Conservation (phyloP, 164 flowering plant species). For the Kingdonia uniflora region DNA sequence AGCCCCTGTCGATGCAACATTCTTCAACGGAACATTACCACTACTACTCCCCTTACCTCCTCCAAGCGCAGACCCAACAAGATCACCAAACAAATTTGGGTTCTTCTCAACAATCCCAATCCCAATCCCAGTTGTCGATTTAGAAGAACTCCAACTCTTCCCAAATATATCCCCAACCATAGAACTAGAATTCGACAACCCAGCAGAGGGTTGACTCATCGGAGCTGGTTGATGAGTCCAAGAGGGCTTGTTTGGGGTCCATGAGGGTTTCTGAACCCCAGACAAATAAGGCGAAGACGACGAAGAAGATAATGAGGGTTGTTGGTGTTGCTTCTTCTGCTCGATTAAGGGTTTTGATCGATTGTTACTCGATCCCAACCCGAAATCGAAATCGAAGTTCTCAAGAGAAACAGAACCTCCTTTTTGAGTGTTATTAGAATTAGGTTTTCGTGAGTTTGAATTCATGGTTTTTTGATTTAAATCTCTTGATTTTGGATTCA, state of each 20-base stretch:
- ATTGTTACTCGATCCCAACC: constrained; percentile 35
- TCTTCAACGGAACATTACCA: constrained; percentile 59
- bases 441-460: constrained; percentile 33
- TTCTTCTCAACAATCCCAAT: constrained; percentile 49
- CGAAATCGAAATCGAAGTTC: constrained; percentile 42
- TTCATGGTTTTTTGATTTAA: no score
- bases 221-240: constrained; percentile 75
- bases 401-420: constrained; percentile 22
- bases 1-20: constrained; percentile 17
- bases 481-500: no score
- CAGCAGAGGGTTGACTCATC: constrained; percentile 23
- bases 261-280: constrained; percentile 28
- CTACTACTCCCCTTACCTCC: constrained; percentile 40
- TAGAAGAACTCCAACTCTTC: constrained; percentile 54
- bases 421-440: constrained; percentile 5
- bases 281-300: constrained; percentile 17
- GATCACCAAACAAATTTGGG: constrained; percentile 83
- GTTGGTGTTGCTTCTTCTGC: constrained; percentile 23
- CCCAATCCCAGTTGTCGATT: background rate
- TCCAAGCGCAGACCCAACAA: constrained; percentile 61
- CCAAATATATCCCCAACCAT: constrained; percentile 94
- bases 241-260: constrained; percentile 61
- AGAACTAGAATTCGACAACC: constrained; percentile 34
- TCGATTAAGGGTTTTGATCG: constrained; percentile 34
- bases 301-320: constrained; percentile 17